Percentiles rank a stretch among this genome's conserved stretches.
Conservation (phyloP, 805 yeast genomes). For the Ogataea salicorniae region DNA sequence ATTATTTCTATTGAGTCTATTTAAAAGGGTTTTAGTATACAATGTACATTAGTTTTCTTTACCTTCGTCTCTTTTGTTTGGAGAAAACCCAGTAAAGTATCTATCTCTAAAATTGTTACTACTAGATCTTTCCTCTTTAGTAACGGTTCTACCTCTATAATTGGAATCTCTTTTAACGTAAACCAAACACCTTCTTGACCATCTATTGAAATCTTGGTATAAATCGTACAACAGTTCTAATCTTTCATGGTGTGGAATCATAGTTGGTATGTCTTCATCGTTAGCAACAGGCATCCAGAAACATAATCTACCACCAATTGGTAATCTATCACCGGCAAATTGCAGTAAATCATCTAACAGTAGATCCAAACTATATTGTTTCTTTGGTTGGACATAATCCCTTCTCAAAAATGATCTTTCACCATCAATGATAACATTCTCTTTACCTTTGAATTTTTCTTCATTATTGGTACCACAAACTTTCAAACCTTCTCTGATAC, state of each 20-base stretch:
- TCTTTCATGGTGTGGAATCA: slow-evolving; percentile 73
- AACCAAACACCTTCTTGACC: slow-evolving; percentile 85
- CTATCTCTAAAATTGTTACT: slow-evolving; percentile 66
- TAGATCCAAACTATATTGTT: slow-evolving; percentile 76
- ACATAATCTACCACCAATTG: slow-evolving; percentile 72
- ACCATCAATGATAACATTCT: slow-evolving; percentile 70
- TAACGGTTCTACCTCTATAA: slow-evolving; percentile 45
- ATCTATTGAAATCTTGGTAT: slow-evolving; percentile 84
- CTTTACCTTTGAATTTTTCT: slow-evolving; percentile 66
- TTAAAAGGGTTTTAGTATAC: background rate
- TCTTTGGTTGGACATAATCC: slow-evolving; percentile 90
- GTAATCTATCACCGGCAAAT: slow-evolving; percentile 69
- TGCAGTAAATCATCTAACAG: slow-evolving; percentile 71
- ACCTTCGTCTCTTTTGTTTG: slow-evolving; percentile 21
- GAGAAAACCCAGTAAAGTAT: slow-evolving; percentile 60
- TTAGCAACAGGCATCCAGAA: slow-evolving; percentile 99
- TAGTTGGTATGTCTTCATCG: slow-evolving; percentile 55
- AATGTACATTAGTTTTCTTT: background rate
- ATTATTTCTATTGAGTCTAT: too few relatives aligned
- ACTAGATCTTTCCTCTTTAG: slow-evolving; percentile 39
- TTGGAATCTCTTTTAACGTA: slow-evolving; percentile 58
- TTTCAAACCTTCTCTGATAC: slow-evolving; percentile 91
- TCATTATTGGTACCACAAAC: slow-evolving; percentile 75
- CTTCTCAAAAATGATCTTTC: slow-evolving; percentile 67
- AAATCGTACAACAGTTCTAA: slow-evolving; percentile 67